A percentile compares a stretch with the other conserved stretches of the same genome.
Evolutionary conservation across 371 early-diverging fungal species (phyloP).

Genomic region (Mucor indicus): DNA sequence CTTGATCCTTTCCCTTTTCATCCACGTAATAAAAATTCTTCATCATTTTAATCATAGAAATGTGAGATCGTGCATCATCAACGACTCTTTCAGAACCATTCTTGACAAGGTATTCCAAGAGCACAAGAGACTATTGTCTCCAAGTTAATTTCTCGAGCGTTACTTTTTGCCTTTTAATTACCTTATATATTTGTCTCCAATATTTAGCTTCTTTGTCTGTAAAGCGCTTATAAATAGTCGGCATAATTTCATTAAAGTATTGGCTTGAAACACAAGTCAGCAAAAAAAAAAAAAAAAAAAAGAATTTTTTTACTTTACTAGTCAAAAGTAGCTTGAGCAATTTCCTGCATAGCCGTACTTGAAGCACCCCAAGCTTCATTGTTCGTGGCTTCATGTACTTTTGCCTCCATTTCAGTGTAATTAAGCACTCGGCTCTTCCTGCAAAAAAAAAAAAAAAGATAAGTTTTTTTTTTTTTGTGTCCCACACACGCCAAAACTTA

Average conservation of each 20-base stretch:
- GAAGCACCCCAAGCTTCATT: slow-evolving; percentile 92
- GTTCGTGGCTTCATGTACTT: slow-evolving; percentile 84
- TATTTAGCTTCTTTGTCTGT: slow-evolving; percentile 78
- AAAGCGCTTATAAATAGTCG: slow-evolving; percentile 82
- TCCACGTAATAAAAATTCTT: slow-evolving; percentile 83
- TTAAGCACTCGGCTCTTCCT: slow-evolving; percentile 77
- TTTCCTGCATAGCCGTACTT: slow-evolving; percentile 86
- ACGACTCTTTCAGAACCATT: slow-evolving; percentile 93
- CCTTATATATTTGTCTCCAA: slow-evolving; percentile 95
- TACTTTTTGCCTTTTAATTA: not conserved
- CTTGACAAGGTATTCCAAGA: slow-evolving; percentile 91
- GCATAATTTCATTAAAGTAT: slow-evolving; percentile 92
- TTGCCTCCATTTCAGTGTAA: slow-evolving; percentile 84
- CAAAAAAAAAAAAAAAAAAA: not conserved
- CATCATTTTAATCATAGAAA: slow-evolving; percentile 81
- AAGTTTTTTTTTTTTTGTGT: not conserved
- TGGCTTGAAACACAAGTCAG: slow-evolving; percentile 44
- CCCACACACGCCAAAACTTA: slow-evolving; percentile 30
- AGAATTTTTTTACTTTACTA: slow-evolving; percentile 51
- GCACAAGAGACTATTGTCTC: slow-evolving; percentile 85
- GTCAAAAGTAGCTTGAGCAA: slow-evolving; percentile 81
- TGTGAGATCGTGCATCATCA: slow-evolving; percentile 81
- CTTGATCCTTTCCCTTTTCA: slow-evolving; percentile 94
- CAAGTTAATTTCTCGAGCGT: too few species aligned
- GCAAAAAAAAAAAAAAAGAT: not conserved